phyloP scores from a whole-genome alignment of 2,329 filamentous ascomycete species.

The Fusarium aywerte region DNA sequence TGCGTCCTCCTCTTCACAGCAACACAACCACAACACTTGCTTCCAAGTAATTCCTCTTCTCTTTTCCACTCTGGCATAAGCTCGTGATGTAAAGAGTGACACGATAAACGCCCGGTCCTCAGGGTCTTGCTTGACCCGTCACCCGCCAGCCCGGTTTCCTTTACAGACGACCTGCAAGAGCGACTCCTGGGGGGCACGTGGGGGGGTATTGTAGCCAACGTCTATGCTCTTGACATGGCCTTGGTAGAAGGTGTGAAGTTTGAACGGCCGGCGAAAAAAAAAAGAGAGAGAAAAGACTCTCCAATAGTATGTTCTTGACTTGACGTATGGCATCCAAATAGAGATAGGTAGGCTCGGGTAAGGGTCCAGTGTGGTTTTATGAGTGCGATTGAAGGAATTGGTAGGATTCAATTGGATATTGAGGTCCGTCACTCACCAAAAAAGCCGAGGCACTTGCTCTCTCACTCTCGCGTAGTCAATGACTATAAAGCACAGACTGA shows the following conservation, averaged over 20 bases:
- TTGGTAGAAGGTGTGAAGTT: conserved; percentile 16
- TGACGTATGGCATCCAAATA: conserved; percentile 23
- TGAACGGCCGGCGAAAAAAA: conserved; percentile 9
- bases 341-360: conserved; percentile 12
- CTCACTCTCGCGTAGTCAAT: not conserved
- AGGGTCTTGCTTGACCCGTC: conserved; percentile 37
- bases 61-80: conserved; percentile 15
- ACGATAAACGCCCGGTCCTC: conserved; percentile 36
- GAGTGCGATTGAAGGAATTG: conserved; percentile 17
- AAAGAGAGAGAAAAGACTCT: conserved; percentile 3
- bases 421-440: conserved; percentile 34
- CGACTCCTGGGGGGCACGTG: conserved; percentile 43
- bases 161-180: conserved; percentile 30
- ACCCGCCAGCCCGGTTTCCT: conserved; percentile 34
- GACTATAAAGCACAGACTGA: conserved; percentile 25
- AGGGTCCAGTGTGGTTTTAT: conserved; percentile 29
- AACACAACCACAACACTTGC: conserved; percentile 15
- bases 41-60: conserved; percentile 14
- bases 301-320: not conserved
- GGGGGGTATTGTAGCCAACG: conserved; percentile 30
- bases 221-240: conserved; percentile 20
- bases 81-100: conserved; percentile 40
- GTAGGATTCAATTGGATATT: conserved; percentile 24
- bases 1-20: conserved; percentile 15
- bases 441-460: conserved; percentile 37